These are phyloP conservation scores for Echinosophora koreensis DNA, from an alignment of 306 rosid species.

Conservation along the genomic window DNA sequence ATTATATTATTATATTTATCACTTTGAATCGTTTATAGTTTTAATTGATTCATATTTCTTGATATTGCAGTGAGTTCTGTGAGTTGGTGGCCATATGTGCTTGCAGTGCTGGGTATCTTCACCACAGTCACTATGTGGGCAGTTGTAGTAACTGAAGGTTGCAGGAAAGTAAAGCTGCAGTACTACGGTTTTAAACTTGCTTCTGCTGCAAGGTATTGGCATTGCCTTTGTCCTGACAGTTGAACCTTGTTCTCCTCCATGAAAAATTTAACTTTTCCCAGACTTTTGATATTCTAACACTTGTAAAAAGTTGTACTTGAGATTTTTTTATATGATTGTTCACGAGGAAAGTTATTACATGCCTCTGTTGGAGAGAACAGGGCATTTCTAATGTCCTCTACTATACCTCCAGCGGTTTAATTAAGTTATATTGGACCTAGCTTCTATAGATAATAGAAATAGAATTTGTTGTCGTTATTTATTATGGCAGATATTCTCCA, in stretches of 20 bases:
- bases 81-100: slow-evolving; percentile 78
- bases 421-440: slow-evolving; percentile 24
- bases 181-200: slow-evolving; percentile 98
- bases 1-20: slow-evolving; percentile 8
- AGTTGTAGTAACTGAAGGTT: slow-evolving; percentile 97
- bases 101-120: slow-evolving; percentile 83
- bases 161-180: slow-evolving; percentile 95
- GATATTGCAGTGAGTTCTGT: slow-evolving; percentile 71
- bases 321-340: slow-evolving; percentile 34
- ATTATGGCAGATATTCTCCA: slow-evolving; percentile 36
- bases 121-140: slow-evolving; percentile 98
- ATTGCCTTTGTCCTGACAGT: slow-evolving; percentile 30
- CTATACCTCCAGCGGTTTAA: slow-evolving; percentile 36
- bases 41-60: slow-evolving; percentile 38
- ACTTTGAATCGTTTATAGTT: slow-evolving; percentile 25
- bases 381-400: slow-evolving; percentile 23
- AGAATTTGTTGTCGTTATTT: slow-evolving; percentile 21
- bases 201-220: slow-evolving; percentile 89
- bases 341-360: slow-evolving; percentile 32
- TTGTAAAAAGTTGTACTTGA: slow-evolving; percentile 21
- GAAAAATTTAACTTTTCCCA: slow-evolving; percentile 5
- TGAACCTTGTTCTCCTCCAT: slow-evolving; percentile 24
- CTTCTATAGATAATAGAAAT: slow-evolving; percentile 29
- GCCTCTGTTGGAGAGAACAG: slow-evolving; percentile 24
- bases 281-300: slow-evolving; percentile 25